phyloP scores from a whole-genome alignment of 1,284 basidiomycete genomes.

The Ganoderma boninense region DNA sequence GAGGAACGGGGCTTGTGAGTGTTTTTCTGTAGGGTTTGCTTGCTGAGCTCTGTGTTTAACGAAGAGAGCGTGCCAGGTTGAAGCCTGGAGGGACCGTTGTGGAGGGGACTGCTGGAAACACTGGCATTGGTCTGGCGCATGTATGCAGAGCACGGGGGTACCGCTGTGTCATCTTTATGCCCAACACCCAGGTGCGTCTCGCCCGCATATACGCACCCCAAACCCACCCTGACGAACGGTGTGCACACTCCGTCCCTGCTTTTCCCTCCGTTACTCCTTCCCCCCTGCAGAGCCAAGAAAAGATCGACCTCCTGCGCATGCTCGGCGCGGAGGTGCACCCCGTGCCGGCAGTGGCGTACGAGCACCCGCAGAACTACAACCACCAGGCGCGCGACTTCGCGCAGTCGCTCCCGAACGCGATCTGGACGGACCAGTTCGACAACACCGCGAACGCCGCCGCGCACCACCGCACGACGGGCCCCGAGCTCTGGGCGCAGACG shows the following conservation, averaged over 20 bases:
- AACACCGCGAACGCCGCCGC: constrained; percentile 90
- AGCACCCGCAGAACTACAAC: constrained; percentile 98
- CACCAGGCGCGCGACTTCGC: constrained; percentile 96
- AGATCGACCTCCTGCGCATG: constrained; percentile 97
- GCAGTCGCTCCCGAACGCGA: constrained; percentile 83
- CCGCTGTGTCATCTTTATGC: constrained; percentile 99
- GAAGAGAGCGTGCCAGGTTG: constrained; percentile 65
- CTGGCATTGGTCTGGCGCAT: constrained; percentile 95
- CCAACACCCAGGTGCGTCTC: constrained; percentile 82
- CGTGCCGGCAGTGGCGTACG: constrained; percentile 96
- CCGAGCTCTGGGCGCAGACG: constrained; percentile 97
- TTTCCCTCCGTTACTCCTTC: neutral
- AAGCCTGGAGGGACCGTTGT: constrained; percentile 95
- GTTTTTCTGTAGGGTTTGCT: constrained; percentile 48
- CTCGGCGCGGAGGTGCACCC: constrained; percentile 96
- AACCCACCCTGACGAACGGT: neutral
- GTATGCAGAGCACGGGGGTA: constrained; percentile 95
- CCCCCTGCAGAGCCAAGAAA: constrained; percentile 84
- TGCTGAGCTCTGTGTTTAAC: no score
- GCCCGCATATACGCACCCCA: constrained; percentile 4
- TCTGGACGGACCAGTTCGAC: constrained; percentile 99
- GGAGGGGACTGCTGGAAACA: constrained; percentile 99
- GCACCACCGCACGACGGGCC: constrained; percentile 93
- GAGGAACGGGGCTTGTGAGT: constrained; percentile 84
- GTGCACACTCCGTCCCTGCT: neutral